Conservation (phyloP, 1,284 basidiomycete genomes). For the Amylostereum areolatum region DNA sequence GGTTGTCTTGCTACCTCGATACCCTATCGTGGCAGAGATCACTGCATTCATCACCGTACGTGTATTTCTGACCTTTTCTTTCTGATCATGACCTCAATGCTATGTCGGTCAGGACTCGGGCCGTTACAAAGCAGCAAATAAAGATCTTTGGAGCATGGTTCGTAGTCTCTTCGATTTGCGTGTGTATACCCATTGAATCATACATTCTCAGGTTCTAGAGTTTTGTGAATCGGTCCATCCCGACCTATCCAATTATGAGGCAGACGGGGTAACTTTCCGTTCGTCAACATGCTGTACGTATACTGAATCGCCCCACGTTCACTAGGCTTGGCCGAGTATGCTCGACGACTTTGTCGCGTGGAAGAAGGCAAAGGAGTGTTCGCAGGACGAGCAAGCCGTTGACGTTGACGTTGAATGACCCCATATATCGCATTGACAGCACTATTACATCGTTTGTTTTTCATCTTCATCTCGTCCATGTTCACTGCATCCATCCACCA, state of each 20-base stretch:
- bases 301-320: too few relatives aligned
- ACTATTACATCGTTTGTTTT: too few relatives aligned
- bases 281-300: neutral
- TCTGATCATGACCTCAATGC: neutral
- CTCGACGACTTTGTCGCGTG: conserved; percentile 69
- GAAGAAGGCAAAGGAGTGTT: conserved; percentile 37
- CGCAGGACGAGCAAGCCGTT: neutral
- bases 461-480: too few relatives aligned
- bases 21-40: conserved; percentile 57
- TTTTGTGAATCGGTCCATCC: conserved; percentile 64
- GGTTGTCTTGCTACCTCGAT: conserved; percentile 57
- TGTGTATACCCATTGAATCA: neutral
- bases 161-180: conserved; percentile 13
- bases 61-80: conserved; percentile 3
- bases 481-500: too few relatives aligned
- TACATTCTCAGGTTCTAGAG: conserved; percentile 53
- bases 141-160: conserved; percentile 82
- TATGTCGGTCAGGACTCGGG: conserved; percentile 43
- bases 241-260: conserved; percentile 57
- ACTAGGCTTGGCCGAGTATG: conserved; percentile 72
- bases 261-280: conserved; percentile 50
- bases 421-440: too few relatives aligned
- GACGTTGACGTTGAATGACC: neutral
- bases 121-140: conserved; percentile 68
- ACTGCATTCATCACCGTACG: conserved; percentile 59